A percentile compares a stretch with the other conserved stretches of the same genome.
Evolutionary conservation across 176 grass and related monocot species (phyloP).

Genomic region (Oryza australiensis): DNA sequence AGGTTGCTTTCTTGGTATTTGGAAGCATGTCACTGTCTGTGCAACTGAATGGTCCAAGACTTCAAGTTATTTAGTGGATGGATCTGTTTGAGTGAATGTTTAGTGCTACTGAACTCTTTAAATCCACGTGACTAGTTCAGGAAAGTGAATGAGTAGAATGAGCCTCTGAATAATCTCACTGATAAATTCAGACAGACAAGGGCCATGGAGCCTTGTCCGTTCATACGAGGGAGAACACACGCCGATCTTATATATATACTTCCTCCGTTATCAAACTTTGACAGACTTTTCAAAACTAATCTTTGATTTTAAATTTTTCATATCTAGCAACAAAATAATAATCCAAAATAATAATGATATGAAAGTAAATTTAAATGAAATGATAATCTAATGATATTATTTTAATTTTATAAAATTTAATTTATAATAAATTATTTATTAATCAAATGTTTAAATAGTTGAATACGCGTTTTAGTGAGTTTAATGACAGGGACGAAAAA

Average conservation of each 20-base stretch:
- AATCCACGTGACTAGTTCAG: background rate
- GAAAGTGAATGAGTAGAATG: background rate
- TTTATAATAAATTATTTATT: too few species aligned
- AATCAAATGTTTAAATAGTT: too few species aligned
- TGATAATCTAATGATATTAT: too few species aligned
- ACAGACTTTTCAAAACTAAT: too few species aligned
- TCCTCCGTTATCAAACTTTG: too few species aligned
- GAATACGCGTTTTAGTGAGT: too few species aligned
- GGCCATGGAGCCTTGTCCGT: background rate
- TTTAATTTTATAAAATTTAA: too few species aligned
- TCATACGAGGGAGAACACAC: background rate
- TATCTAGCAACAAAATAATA: too few species aligned
- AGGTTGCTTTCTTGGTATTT: background rate
- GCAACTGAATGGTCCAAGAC: background rate
- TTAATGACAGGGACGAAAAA: too few species aligned
- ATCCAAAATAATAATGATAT: too few species aligned
- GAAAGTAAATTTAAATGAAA: too few species aligned
- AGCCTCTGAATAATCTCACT: background rate
- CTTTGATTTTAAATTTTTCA: too few species aligned
- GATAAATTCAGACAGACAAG: background rate
- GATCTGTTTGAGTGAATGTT: background rate
- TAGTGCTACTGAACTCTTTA: background rate
- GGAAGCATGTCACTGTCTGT: background rate
- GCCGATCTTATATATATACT: background rate
- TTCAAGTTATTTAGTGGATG: slow-evolving; percentile 9